Conservation (phyloP, 78 protist genomes). For the Dictyostelium capitatum region DNA sequence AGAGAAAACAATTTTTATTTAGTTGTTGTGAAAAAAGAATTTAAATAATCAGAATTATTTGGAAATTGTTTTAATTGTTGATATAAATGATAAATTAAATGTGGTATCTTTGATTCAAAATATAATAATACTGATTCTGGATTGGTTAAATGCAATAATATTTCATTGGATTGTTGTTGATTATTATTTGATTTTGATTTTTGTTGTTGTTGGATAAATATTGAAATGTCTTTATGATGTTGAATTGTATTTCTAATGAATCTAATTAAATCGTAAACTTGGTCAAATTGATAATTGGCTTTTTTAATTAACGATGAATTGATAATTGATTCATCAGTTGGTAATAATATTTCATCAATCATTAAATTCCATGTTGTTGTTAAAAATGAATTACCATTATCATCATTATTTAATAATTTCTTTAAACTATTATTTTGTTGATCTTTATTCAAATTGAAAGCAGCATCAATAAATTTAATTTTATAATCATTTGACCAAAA, state of each 20-base stretch:
- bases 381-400: background rate
- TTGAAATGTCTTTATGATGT: constrained; percentile 39
- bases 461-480: constrained; percentile 26
- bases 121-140: constrained; percentile 14
- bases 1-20: too few species aligned
- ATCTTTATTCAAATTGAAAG: background rate
- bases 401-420: background rate
- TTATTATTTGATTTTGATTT: too few species aligned
- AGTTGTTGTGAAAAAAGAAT: too few species aligned
- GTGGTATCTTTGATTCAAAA: constrained; percentile 27
- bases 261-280: constrained; percentile 29
- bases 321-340: background rate
- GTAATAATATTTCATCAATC: constrained; percentile 1
- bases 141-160: background rate
- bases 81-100: constrained; percentile 15
- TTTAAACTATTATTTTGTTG: background rate
- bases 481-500: constrained; percentile 22
- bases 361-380: constrained; percentile 49
- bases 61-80: background rate
- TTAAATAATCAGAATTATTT: too few species aligned
- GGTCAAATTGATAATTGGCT: constrained; percentile 4
- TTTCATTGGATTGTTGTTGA: background rate
- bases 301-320: background rate
- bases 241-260: constrained; percentile 32
- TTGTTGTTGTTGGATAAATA: background rate